Conservation (phyloP, 768 basidiomycete species). For the Tricholoma saponaceum region DNA sequence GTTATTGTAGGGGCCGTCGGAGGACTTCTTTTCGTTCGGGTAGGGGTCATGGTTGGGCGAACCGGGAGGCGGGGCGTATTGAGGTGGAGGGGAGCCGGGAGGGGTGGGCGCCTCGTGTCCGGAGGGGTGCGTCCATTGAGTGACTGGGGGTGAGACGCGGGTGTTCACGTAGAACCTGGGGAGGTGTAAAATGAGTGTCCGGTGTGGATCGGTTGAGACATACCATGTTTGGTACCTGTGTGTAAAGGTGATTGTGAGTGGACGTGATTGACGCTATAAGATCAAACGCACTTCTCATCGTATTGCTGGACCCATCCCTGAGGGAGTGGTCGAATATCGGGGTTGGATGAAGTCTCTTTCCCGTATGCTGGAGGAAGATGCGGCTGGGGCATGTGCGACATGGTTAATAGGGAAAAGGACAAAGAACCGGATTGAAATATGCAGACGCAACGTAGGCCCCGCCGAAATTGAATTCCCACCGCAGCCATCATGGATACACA, state of each 20-base stretch:
- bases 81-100: not conserved
- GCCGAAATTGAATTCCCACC: not conserved
- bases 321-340: constrained; percentile 61
- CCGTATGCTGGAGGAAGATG: constrained; percentile 32
- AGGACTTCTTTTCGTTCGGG: not conserved
- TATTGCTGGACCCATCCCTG: constrained; percentile 67
- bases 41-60: not conserved
- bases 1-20: too few relatives aligned
- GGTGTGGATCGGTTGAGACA: constrained; percentile 11
- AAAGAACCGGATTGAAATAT: not conserved
- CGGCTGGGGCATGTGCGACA: constrained; percentile 46
- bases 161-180: not conserved
- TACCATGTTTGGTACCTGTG: constrained; percentile 65
- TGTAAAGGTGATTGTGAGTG: not conserved
- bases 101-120: too few relatives aligned
- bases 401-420: constrained; percentile 16
- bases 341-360: constrained; percentile 28
- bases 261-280: constrained; percentile 20
- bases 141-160: not conserved
- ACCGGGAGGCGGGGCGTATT: not conserved
- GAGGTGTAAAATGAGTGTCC: not conserved
- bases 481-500: not conserved
- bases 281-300: constrained; percentile 54
- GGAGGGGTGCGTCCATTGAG: not conserved
- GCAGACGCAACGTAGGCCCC: constrained; percentile 1